Base-by-base conservation (phyloP, 1,284 basidiomycete species). In the Pseudozyma pruni region DNA sequence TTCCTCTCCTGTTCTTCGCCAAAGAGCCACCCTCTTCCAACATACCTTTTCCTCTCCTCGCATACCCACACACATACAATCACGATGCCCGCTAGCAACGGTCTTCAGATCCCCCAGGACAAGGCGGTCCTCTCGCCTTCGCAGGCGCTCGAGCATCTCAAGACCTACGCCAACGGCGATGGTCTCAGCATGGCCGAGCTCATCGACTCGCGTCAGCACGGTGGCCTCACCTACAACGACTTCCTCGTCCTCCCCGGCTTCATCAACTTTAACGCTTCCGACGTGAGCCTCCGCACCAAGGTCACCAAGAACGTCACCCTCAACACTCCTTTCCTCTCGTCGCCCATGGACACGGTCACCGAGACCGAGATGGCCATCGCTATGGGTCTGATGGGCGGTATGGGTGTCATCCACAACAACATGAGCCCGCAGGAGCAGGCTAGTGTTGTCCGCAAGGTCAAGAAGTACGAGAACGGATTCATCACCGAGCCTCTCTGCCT, bases 281-380 rank as follows among this genome's bases (percentile, higher is more conserved):
- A 89, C 49, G 94, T 96, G 77, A 83, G 88, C 71, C 90, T 93
- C 3, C 92, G 96, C 85, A 91, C 89, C 76, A 88, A 87, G 53
- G 90, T 98, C 53, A 97, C 95, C 42, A 89, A 91, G 58, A 97
- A 97, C 80, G 92, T 98, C 74, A 86, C 87, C 38, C 87, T 99
- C 79, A 97, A 94, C 85, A 94, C 94, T 0, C 95, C 96, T 0
- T 96, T 99, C 85, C 86, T 98, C 85, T 96, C 93, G 83, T 95
- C 93, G 60, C 95, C 96, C 38, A 99, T 99, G 95, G 95, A 99
- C 86, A 98, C 95, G 31, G 95, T 99, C 73, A 98, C 96, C 3
- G 95, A 98, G 85, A 89, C 88, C 64, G 90, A 94, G 76, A 99
- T 98, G 94, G 95, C 95, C 49, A 96, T 98, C 37, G 60, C 78